Evolutionary conservation across 1,284 basidiomycete genomes (phyloP).

Genomic region (Microbotryum silenes-acaulis): DNA sequence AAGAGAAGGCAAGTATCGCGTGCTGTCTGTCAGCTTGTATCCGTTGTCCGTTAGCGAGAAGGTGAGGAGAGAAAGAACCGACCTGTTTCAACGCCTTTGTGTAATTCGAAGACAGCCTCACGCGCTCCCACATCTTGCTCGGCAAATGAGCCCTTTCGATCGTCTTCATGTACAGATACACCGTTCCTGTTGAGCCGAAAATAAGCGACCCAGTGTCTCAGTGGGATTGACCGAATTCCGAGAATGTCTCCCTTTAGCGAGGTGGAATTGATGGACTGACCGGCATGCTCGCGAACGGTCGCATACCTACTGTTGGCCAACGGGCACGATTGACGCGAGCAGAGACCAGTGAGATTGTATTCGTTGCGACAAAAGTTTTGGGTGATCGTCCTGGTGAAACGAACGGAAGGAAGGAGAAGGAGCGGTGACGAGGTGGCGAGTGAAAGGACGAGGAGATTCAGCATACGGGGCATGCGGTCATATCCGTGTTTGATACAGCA

Average conservation of each 20-base stretch:
- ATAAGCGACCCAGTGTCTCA: neutral
- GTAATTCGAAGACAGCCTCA: constrained; percentile 90
- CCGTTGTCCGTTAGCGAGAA: neutral
- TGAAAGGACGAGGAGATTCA: no score
- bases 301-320: constrained; percentile 95
- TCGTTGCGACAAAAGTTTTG: constrained; percentile 99
- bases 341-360: constrained; percentile 97
- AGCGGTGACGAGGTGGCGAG: neutral
- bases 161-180: constrained; percentile 98
- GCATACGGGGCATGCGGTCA: neutral
- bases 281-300: constrained; percentile 91
- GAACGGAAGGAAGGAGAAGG: neutral
- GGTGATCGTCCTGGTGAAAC: constrained; percentile 61
- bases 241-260: neutral
- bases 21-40: neutral
- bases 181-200: constrained; percentile 51
- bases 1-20: no score
- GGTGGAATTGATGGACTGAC: constrained; percentile 44
- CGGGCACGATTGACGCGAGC: constrained; percentile 91
- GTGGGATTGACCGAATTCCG: neutral
- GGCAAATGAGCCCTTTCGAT: constrained; percentile 95
- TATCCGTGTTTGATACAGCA: neutral
- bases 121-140: constrained; percentile 93
- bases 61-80: constrained; percentile 22
- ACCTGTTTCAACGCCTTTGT: constrained; percentile 89